Evolutionary conservation across 2,329 filamentous ascomycete species (phyloP), one percentile per base, ranked within the genome.

Genomic region (Ophiocordyceps camponoti-leonardi): DNA sequence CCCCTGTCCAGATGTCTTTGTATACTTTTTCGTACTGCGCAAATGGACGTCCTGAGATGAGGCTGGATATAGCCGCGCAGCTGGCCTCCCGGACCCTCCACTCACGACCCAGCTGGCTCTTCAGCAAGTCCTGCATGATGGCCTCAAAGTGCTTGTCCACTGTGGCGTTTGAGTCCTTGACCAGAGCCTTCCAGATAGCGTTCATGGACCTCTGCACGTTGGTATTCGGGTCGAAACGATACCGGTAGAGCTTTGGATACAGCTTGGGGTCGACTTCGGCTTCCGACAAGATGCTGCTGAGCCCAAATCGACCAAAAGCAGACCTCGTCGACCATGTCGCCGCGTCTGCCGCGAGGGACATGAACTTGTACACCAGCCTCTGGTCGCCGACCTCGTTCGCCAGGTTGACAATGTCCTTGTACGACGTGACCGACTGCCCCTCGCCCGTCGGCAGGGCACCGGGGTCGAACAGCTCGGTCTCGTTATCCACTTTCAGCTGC

Each of bases 331-430:
- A 90, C 92, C 92, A 98, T 16, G 94, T 93, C 1, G 88, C 87
- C 43, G 94, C 93, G 56, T 95, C 94, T 2, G 87, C 86, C 3
- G 92, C 92, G 52, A 98, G 72, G 0, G 88, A 90, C 92, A 98
- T 98, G 65, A 98, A 96, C 49, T 88, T 86, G 67, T 98, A 98
- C 1, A 96, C 85, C n/a, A 98, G 69, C 53, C 84, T 88, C 48
- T 92, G 90, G 56, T 98, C 90, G 12, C 92, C 92, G 31, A 95
- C 88, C 64, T 98, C 92, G 41, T 90, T 86, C n/a, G 92, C 92
- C 43, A 98, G 69, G 53, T 74, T 92, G 61, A 98, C 84, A 52
- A 98, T 96, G 57, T 98, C 92, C 59, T 94, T 94, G 67, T 98
- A 98, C 0, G 90, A 96, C 0, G 86, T 95, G 46, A 96, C 77